phyloP scores from a whole-genome alignment of 2,329 filamentous ascomycete species.

The Cercospora sp. region DNA sequence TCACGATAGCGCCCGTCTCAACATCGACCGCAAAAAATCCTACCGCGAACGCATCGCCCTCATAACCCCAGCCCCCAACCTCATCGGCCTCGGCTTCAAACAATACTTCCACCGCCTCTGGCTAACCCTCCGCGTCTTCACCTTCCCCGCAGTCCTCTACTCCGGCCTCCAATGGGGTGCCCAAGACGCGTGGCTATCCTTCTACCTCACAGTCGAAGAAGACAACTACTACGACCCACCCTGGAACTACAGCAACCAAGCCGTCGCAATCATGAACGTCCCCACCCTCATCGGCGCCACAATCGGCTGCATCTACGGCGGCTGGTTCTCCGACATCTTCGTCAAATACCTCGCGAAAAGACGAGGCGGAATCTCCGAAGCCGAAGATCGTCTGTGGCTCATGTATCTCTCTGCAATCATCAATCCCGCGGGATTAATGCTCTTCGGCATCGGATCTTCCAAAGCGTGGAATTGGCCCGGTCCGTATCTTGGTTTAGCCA shows the following conservation, averaged over 20 bases:
- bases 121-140: constrained; percentile 58
- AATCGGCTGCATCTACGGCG: constrained; percentile 59
- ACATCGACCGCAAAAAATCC: constrained; percentile 42
- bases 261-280: constrained; percentile 59
- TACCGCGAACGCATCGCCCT: constrained; percentile 58
- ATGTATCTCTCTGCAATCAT: constrained; percentile 53
- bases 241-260: constrained; percentile 57
- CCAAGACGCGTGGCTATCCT: constrained; percentile 61
- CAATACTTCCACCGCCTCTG: constrained; percentile 57
- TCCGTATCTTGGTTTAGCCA: constrained; percentile 57
- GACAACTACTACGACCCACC: constrained; percentile 56
- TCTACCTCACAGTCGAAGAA: constrained; percentile 60
- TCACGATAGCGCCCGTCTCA: constrained; percentile 13
- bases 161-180: constrained; percentile 61
- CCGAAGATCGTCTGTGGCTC: constrained; percentile 56
- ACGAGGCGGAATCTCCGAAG: constrained; percentile 57
- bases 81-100: constrained; percentile 54
- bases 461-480: constrained; percentile 55
- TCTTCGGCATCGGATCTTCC: constrained; percentile 56
- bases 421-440: constrained; percentile 54
- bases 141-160: constrained; percentile 59
- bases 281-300: constrained; percentile 57
- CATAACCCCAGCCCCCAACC: constrained; percentile 57
- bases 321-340: constrained; percentile 58
- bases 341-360: constrained; percentile 57